Evolutionary conservation across 441 rosid genomes (phyloP).

Genomic region (Euphorbia corollata): DNA sequence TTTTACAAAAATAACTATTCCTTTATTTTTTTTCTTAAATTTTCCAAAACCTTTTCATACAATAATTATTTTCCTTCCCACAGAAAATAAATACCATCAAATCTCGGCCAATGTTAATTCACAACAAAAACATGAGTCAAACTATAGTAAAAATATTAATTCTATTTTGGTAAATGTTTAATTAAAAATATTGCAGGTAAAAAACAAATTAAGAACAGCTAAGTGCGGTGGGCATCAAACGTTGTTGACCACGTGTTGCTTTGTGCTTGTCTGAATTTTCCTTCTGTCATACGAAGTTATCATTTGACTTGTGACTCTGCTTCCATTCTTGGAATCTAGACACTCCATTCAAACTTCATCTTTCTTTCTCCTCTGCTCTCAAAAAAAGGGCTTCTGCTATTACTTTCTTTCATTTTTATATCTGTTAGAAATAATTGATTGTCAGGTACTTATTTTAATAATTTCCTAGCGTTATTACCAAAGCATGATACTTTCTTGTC

Average conservation of each 20-base stretch:
- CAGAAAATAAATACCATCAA: too few relatives aligned
- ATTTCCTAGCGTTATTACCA: not conserved
- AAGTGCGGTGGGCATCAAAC: not conserved
- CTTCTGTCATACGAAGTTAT: not conserved
- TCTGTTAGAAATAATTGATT: not conserved
- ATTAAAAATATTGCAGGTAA: too few relatives aligned
- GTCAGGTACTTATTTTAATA: slow-evolving; percentile 3
- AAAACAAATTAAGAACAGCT: too few relatives aligned
- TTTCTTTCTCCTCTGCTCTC: not conserved
- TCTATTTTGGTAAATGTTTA: too few relatives aligned
- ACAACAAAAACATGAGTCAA: too few relatives aligned
- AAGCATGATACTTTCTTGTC: not conserved
- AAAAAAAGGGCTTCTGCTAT: too few relatives aligned
- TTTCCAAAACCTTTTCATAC: too few relatives aligned
- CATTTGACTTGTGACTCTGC: not conserved
- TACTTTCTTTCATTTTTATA: not conserved
- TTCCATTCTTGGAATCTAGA: not conserved
- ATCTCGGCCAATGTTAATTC: too few relatives aligned
- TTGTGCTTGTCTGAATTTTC: not conserved
- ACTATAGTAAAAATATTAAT: too few relatives aligned
- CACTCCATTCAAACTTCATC: not conserved
- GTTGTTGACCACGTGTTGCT: not conserved
- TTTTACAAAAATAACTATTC: too few relatives aligned
- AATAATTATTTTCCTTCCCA: too few relatives aligned
- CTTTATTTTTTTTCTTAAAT: too few relatives aligned